Conservation (phyloP, 148 eudicot genomes). For the Camellia japonica region DNA sequence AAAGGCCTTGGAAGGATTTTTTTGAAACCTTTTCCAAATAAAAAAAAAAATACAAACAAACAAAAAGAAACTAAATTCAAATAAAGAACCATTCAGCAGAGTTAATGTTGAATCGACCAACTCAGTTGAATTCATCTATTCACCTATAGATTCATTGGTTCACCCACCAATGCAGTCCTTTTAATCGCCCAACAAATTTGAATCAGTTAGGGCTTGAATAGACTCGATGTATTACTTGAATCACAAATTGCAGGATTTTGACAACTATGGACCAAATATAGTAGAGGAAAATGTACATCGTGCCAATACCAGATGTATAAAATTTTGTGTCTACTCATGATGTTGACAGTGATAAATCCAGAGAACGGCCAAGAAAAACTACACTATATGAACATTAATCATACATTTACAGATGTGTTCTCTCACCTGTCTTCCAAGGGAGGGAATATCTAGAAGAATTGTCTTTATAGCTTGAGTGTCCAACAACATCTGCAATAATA, state of each 20-base stretch:
- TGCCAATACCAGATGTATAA: background rate
- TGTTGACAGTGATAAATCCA: background rate
- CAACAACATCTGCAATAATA: conserved; percentile 76
- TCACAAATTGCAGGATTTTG: background rate
- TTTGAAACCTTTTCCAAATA: no score
- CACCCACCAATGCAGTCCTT: no score
- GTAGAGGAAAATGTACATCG: background rate
- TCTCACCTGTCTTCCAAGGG: conserved; percentile 87
- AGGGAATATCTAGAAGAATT: conserved; percentile 91
- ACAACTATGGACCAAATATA: background rate
- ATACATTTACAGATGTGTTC: background rate
- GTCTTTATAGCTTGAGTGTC: conserved; percentile 99
- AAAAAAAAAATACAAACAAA: background rate
- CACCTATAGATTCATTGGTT: no score
- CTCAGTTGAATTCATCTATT: background rate
- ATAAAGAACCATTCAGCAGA: background rate
- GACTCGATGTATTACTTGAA: background rate
- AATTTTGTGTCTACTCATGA: background rate
- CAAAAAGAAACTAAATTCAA: background rate
- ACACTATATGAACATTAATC: background rate
- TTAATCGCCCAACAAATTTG: no score
- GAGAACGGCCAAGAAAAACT: conserved; percentile 1
- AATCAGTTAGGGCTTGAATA: no score
- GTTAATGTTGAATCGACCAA: background rate
- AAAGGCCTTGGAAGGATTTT: no score